phyloP scores from a whole-genome alignment of 2,329 filamentous ascomycete species.

The Hypocrella siamensis region DNA sequence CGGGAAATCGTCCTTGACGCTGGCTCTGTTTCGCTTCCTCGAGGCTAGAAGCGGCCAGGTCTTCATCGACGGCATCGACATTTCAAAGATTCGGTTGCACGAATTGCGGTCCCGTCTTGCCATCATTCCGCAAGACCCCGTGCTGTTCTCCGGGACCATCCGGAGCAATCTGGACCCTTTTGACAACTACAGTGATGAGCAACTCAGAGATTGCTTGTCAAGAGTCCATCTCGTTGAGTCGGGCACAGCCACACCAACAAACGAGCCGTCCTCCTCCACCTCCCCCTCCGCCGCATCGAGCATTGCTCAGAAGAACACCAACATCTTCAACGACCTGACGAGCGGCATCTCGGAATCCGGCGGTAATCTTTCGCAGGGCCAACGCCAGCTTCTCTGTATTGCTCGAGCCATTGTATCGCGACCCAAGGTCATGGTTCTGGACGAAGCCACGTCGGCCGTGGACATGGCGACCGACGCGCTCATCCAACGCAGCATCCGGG shows the following conservation, averaged over 20 bases:
- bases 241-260: conserved; percentile 20
- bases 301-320: conserved; percentile 34
- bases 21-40: conserved; percentile 65
- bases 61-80: conserved; percentile 58
- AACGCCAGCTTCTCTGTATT: conserved; percentile 61
- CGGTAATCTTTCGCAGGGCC: conserved; percentile 60
- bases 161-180: conserved; percentile 67
- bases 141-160: conserved; percentile 67
- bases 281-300: conserved; percentile 18
- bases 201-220: conserved; percentile 52
- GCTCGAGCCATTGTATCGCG: conserved; percentile 56
- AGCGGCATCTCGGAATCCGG: conserved; percentile 56
- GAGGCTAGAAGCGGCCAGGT: conserved; percentile 52
- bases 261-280: conserved; percentile 21
- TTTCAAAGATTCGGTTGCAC: conserved; percentile 54
- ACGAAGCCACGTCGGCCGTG: conserved; percentile 66
- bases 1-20: conserved; percentile 60
- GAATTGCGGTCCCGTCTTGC: conserved; percentile 58
- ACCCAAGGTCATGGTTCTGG: conserved; percentile 64
- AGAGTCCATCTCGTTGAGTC: conserved; percentile 51
- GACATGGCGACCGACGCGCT: conserved; percentile 62
- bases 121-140: conserved; percentile 69
- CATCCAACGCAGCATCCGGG: conserved; percentile 58
- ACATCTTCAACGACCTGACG: conserved; percentile 47
- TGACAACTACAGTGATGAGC: conserved; percentile 49